Evolutionary conservation across 1,284 basidiomycete genomes (phyloP).

Genomic region (Papiliotrema fonsecae): DNA sequence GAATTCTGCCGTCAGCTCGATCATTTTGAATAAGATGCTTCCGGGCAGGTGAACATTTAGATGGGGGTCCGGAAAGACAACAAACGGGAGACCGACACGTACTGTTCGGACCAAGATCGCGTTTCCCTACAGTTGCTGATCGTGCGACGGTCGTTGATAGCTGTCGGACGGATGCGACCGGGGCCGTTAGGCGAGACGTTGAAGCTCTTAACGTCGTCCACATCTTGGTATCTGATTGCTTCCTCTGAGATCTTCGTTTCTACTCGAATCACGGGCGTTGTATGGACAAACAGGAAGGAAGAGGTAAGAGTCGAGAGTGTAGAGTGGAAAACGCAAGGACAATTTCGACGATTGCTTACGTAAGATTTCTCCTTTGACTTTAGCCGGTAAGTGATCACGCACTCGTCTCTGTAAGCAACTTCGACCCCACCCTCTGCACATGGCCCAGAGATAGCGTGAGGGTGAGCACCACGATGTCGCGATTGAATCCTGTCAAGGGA

Average conservation of each 20-base stretch:
- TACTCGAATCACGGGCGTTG: no score
- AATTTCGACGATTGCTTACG: no score
- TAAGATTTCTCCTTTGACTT: no score
- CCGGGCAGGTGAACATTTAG: neutral
- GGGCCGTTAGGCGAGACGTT: constrained; percentile 11
- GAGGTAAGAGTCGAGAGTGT: no score
- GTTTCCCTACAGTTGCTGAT: neutral
- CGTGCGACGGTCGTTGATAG: neutral
- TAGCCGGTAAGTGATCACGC: no score
- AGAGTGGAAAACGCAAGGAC: no score
- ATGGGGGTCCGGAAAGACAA: neutral
- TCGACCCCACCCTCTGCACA: no score
- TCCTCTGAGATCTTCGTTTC: no score
- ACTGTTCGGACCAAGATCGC: neutral
- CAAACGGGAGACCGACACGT: neutral
- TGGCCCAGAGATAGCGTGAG: no score
- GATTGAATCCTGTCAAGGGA: neutral
- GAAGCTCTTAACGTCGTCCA: constrained; percentile 25
- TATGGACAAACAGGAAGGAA: no score
- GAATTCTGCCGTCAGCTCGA: constrained; percentile 15
- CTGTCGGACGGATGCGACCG: neutral
- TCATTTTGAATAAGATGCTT: neutral
- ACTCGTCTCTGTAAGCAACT: no score
- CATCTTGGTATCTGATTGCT: no score
- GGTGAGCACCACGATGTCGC: neutral